Conservation (phyloP, 495 filamentous ascomycete genomes). For the Aspergillus heteromorphus region DNA sequence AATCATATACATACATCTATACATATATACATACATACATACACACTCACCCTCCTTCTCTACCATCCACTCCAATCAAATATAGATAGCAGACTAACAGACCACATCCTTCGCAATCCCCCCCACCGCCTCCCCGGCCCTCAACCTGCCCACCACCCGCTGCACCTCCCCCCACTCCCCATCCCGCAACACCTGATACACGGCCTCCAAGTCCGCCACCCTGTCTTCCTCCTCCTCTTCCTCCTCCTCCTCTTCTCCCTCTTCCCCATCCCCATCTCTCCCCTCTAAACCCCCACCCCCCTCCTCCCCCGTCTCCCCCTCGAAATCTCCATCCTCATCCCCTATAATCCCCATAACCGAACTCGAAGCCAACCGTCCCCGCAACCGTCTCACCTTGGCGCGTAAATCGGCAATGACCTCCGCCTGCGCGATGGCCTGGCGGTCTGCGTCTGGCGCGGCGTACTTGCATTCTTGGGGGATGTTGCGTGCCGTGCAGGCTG, state of each 20-base stretch:
- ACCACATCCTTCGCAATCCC: conserved; percentile 5
- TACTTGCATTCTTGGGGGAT: conserved; percentile 13
- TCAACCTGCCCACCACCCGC: conserved; percentile 9
- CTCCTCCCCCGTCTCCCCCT: too few species aligned
- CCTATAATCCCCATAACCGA: too few species aligned
- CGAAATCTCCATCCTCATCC: too few species aligned
- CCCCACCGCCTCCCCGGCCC: conserved; percentile 6
- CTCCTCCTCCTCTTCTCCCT: too few species aligned
- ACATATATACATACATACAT: not conserved
- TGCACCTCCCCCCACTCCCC: conserved; percentile 8
- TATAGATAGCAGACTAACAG: too few species aligned
- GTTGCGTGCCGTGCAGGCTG: conserved; percentile 14
- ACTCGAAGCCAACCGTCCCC: not conserved
- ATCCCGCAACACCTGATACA: conserved; percentile 12
- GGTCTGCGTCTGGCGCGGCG: conserved; percentile 12
- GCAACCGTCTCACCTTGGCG: conserved; percentile 2
- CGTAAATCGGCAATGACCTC: conserved; percentile 15
- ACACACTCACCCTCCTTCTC: not conserved
- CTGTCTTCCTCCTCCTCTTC: conserved; percentile 3
- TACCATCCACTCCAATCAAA: too few species aligned
- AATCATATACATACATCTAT: not conserved
- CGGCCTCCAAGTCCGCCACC: conserved; percentile 8
- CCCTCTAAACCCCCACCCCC: too few species aligned
- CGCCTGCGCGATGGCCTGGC: conserved; percentile 17
- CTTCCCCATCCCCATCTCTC: too few species aligned